Conservation (phyloP, 768 basidiomycete species). For the Tricholoma furcatifolium region DNA sequence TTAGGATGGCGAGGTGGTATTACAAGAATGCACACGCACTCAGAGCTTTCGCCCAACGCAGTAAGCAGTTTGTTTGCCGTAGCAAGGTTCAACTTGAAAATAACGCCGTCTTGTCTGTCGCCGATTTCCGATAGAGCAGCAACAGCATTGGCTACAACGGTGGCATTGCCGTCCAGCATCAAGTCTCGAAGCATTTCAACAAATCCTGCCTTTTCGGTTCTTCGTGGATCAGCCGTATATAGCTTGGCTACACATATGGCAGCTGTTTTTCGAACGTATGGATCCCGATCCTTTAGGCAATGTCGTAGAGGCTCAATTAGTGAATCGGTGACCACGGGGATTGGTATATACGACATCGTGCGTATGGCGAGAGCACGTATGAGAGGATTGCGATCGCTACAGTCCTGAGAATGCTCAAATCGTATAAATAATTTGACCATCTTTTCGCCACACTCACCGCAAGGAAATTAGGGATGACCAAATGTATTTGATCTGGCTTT, state of each 20-base stretch:
- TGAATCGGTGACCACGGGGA: constrained; percentile 82
- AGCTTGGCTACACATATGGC: constrained; percentile 97
- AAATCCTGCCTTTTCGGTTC: constrained; percentile 88
- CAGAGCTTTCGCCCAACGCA: constrained; percentile 93
- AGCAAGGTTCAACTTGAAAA: constrained; percentile 83
- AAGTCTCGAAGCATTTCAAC: constrained; percentile 90
- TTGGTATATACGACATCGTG: constrained; percentile 98
- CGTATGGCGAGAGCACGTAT: constrained; percentile 96
- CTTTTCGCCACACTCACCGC: constrained; percentile 49
- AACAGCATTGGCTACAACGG: constrained; percentile 96
- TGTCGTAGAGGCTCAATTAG: constrained; percentile 90
- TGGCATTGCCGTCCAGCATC: constrained; percentile 91
- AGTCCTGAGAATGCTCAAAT: constrained; percentile 60
- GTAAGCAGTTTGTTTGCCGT: constrained; percentile 88
- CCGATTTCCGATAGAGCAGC: constrained; percentile 97
- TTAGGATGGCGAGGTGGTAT: not conserved
- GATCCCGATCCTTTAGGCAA: constrained; percentile 90
- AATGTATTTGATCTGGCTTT: constrained; percentile 90
- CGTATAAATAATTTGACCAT: not conserved
- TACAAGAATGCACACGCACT: constrained; percentile 55
- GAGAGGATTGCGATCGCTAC: constrained; percentile 92
- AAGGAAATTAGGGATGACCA: constrained; percentile 88
- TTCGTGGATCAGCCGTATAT: constrained; percentile 82
- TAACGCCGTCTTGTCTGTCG: constrained; percentile 91
- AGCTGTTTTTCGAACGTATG: constrained; percentile 98